A percentile compares a stretch with the other conserved stretches of the same genome.
Evolutionary conservation across 306 rosid genomes (phyloP).

Genomic region (Dalbergia cochinchinensis): DNA sequence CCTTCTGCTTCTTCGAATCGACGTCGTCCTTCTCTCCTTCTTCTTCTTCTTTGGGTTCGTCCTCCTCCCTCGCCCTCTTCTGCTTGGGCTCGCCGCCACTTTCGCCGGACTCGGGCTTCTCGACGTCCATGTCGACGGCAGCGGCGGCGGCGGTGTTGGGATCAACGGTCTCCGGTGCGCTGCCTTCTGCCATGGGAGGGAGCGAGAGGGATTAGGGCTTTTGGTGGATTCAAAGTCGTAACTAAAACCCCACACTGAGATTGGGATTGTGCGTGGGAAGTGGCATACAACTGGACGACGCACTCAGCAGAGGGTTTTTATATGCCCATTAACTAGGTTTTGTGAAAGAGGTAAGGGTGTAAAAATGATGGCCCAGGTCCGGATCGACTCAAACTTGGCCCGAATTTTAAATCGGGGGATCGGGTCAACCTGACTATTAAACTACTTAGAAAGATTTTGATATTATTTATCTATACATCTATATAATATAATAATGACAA

Average conservation of each 20-base stretch:
- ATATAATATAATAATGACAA: no score
- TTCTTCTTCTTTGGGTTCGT: constrained; percentile 20
- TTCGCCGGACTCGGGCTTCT: constrained; percentile 28
- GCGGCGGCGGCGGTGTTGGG: constrained; percentile 23
- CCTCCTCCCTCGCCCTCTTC: constrained; percentile 51
- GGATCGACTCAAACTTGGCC: no score
- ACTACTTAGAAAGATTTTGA: no score
- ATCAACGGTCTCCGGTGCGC: constrained; percentile 41
- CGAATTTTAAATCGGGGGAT: no score
- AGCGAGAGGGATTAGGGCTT: not conserved
- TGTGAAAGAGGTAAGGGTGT: no score
- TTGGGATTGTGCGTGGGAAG: not conserved
- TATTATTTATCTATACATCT: no score
- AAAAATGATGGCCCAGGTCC: no score
- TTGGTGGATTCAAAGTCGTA: not conserved
- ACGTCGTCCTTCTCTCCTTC: constrained; percentile 20
- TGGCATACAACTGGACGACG: not conserved
- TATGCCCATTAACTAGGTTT: not conserved
- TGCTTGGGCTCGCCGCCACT: constrained; percentile 3
- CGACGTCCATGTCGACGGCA: constrained; percentile 52
- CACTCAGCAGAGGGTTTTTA: not conserved
- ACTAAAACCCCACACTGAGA: constrained; percentile 50
- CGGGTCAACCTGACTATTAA: no score
- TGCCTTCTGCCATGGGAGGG: constrained; percentile 49
- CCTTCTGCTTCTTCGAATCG: constrained; percentile 52